phyloP scores from a whole-genome alignment of 2,329 filamentous ascomycete species.

The Ploettnerulaceae sp. region DNA sequence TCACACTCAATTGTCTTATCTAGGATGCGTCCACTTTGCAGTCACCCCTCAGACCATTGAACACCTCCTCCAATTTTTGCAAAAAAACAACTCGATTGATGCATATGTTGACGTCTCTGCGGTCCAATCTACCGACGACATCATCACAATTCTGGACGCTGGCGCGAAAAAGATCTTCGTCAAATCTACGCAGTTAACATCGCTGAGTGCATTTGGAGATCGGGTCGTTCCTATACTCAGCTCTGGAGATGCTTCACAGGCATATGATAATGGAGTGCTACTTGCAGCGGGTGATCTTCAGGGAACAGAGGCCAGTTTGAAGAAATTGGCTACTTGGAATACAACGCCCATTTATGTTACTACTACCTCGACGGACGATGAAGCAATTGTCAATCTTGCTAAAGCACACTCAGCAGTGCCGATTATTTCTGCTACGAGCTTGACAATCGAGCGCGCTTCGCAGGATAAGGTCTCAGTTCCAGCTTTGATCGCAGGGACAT shows the following conservation, averaged over 20 bases:
- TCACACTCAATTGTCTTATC: conserved; percentile 51
- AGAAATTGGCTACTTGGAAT: conserved; percentile 26
- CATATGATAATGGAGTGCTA: conserved; percentile 33
- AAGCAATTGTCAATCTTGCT: conserved; percentile 23
- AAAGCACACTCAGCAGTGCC: conserved; percentile 51
- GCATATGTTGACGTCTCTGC: conserved; percentile 74
- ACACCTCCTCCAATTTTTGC: conserved; percentile 39
- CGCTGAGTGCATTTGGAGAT: conserved; percentile 51
- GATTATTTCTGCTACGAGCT: conserved; percentile 63
- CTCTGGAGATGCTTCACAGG: conserved; percentile 12
- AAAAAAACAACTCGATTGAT: conserved; percentile 47
- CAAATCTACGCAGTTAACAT: conserved; percentile 59
- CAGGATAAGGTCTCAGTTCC: conserved; percentile 58
- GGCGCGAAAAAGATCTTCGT: conserved; percentile 86
- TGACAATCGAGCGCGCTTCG: conserved; percentile 63
- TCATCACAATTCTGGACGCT: conserved; percentile 76
- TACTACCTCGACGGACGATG: conserved; percentile 17
- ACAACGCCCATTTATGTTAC: conserved; percentile 30
- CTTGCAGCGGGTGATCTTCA: conserved; percentile 36
- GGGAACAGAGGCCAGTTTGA: conserved; percentile 32
- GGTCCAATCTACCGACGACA: conserved; percentile 64
- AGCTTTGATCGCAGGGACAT: conserved; percentile 67
- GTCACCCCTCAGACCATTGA: conserved; percentile 36
- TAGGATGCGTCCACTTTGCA: conserved; percentile 55
- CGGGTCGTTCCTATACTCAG: conserved; percentile 48